Percentiles rank a stretch among this genome's conserved stretches.
Conservation (phyloP, 345 rosid species). For the Kandelia obovata region DNA sequence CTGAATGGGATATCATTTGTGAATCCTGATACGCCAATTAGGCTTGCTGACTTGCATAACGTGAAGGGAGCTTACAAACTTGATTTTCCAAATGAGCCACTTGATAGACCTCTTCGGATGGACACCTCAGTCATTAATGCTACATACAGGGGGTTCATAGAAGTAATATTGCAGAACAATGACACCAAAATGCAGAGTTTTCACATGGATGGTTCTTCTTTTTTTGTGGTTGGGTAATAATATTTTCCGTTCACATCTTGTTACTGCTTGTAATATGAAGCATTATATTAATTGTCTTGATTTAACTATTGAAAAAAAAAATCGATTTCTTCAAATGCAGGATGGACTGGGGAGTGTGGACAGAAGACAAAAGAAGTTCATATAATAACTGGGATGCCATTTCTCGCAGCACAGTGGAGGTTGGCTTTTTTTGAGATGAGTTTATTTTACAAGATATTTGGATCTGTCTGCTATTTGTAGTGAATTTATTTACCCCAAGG, state of each 20-base stretch:
- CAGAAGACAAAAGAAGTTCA: slow-evolving; percentile 53
- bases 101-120: slow-evolving; percentile 43
- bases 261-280: neutral
- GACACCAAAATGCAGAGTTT: slow-evolving; percentile 89
- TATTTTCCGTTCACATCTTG: neutral
- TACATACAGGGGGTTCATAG: slow-evolving; percentile 86
- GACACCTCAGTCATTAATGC: slow-evolving; percentile 81
- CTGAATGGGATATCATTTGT: slow-evolving; percentile 82
- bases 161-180: slow-evolving; percentile 79
- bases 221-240: slow-evolving; percentile 84
- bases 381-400: slow-evolving; percentile 77
- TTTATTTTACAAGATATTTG: neutral
- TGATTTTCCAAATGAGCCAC: slow-evolving; percentile 75
- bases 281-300: neutral
- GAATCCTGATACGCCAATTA: slow-evolving; percentile 62
- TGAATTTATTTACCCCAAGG: neutral
- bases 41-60: slow-evolving; percentile 67
- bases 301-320: neutral
- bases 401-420: slow-evolving; percentile 57
- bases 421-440: neutral
- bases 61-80: slow-evolving; percentile 84
- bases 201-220: slow-evolving; percentile 79
- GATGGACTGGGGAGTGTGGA: slow-evolving; percentile 88
- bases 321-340: slow-evolving; percentile 36
- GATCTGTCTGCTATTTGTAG: neutral